Evolutionary conservation across 345 rosid genomes (phyloP), one percentile per base, ranked within the genome.

Genomic region (Cochlearia excelsa): DNA sequence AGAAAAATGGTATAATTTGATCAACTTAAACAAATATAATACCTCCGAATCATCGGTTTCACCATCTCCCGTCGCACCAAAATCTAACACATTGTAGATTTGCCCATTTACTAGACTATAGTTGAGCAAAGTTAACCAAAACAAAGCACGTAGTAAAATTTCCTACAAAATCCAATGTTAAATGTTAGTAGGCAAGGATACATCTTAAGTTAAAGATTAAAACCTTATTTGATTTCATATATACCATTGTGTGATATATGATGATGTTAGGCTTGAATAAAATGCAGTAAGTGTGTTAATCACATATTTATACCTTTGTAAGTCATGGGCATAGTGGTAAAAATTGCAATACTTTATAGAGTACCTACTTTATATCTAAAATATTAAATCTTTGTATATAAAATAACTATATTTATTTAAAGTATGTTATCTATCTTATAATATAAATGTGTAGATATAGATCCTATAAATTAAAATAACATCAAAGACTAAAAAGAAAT

Each of bases 21-120:
- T 16, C 23, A 16, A 16, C 23, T 16, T 16, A 16, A 16, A 16
- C 23, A 16, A 46, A 46, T 8, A 31, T 1, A 7, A 31, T 62
- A 62, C 73, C 63, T 69, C 0, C 1, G 73, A 54, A 61, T 61
- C 68, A 55, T 69, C 52, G 16, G 57, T 41, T 4, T 2, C 4
- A 61, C 73, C 67, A 54, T 69, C 63, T 41, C 68, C 73, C 6
- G 39, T 49, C 2, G 73, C 73, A 41, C 73, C 73, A 69, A 7
- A 69, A 3, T 61, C 7, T 26, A 55, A 49, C 8, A 61, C 73
- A 40, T 69, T 27, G 33, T 61, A 61, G 26, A 39, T 46, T 68
- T 61, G 62, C 3, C 73, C 45, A 34, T 69, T 69, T 26, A 41
- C 57, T 26, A 69, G 35, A 47, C 26, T 10, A 16, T 26, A 26